These are phyloP conservation scores for Mycena kentingensis DNA, from an alignment of 768 basidiomycete species.

Conservation along the genomic window DNA sequence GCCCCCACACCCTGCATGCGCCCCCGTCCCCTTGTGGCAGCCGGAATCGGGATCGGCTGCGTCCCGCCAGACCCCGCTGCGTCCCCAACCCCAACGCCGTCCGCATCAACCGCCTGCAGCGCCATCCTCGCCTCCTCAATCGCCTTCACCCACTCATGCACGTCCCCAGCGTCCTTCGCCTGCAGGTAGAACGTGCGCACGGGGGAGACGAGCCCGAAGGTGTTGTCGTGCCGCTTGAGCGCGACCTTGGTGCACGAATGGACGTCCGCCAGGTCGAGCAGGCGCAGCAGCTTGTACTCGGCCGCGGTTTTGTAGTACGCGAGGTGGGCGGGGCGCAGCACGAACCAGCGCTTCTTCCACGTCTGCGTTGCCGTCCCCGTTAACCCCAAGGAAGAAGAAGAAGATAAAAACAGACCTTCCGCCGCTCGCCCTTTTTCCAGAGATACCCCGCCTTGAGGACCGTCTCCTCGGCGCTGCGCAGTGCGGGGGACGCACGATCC, in stretches of 20 bases:
- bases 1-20: conserved; percentile 29
- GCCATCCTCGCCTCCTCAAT: conserved; percentile 76
- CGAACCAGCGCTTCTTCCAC: conserved; percentile 99
- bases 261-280: conserved; percentile 84
- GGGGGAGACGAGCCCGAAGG: conserved; percentile 91
- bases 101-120: conserved; percentile 61
- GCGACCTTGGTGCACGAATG: conserved; percentile 87
- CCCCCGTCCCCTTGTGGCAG: conserved; percentile 29
- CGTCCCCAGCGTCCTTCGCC: conserved; percentile 70
- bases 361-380: conserved; percentile 52
- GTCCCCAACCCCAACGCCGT: no score
- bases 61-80: conserved; percentile 58
- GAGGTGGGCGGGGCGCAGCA: conserved; percentile 86
- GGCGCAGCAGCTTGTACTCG: conserved; percentile 89
- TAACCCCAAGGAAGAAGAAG: conserved; percentile 7
- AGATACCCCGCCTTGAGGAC: conserved; percentile 92
- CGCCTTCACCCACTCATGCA: conserved; percentile 79
- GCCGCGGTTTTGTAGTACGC: conserved; percentile 96
- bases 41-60: conserved; percentile 56
- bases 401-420: conserved; percentile 68
- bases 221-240: conserved; percentile 86
- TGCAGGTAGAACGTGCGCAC: conserved; percentile 90
- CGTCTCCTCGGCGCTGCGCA: conserved; percentile 60
- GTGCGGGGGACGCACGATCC: conserved; percentile 38
- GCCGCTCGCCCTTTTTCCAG: conserved; percentile 95